Evolutionary conservation across 108 stramenopile species (phyloP), one percentile per base, ranked within the genome.

Genomic region (Fistulifera solaris): DNA sequence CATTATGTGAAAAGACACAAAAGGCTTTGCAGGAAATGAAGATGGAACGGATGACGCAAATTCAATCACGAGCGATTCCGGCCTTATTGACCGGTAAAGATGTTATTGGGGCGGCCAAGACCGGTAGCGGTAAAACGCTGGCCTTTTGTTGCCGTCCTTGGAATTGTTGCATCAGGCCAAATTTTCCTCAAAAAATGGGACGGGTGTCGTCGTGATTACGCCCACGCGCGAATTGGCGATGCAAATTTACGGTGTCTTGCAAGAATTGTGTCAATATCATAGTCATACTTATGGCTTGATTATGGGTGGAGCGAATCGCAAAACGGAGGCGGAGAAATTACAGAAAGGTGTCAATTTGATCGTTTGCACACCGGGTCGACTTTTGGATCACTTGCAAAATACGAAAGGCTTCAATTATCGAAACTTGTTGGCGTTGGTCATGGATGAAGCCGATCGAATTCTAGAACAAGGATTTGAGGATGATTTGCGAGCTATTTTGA

Each of bases 371-470:
- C 98, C 98, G 11, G 98, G 98, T 38, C 76, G 98, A 16, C 78
- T 99, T 24, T 71, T 98, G 58, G 98, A 99, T 71, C 98, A 99
- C 54, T 71, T 99, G 51, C 92, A 94, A 72, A 98, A 98, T 68
- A 95, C 98, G 13, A 89, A 88, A 62, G 94, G 95, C 21, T 99
- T 99, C 56, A 54, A 87, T 24, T 80, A 65, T 63, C 77, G 85
- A 10, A 96, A 96, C 58, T 61, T 99, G 42, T 68, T 94, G 65
- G 72, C 89, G n/a, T 79, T 99, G 53, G 89, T 95, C 8, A 95
- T 98, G 76, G 98, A 99, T 56, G 98, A 99, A 65, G 98, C 98
- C 1, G 98, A 99, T 70, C 85, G 98, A 13, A 97, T 98, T 55
- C 72, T 99, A 25, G 96, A 99, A 65, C 89, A 93, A 60, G 96